Percentiles rank a stretch among this genome's conserved stretches.
Conservation (phyloP, 192 early-diverging fungal genomes). For the Dissophora globulifera region DNA sequence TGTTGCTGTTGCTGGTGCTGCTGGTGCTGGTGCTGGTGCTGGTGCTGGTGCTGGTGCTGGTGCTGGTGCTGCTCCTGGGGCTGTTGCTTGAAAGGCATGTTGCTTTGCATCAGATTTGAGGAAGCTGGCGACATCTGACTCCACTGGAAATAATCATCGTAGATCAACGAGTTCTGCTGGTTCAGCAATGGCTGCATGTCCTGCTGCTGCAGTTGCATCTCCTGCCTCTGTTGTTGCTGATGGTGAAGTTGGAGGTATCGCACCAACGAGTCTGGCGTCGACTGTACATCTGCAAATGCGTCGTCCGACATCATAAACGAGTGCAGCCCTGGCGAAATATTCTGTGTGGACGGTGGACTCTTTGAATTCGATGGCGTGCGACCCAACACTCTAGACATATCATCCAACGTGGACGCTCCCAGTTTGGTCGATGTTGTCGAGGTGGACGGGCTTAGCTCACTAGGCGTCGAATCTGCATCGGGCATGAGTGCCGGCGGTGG, state of each 20-base stretch:
- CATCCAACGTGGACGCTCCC: neutral
- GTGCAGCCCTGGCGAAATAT: constrained; percentile 32
- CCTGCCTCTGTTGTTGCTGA: constrained; percentile 26
- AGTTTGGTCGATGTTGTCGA: neutral
- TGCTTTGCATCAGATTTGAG: neutral
- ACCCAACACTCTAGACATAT: too few species aligned
- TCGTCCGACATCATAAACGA: constrained; percentile 51
- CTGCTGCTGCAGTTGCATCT: constrained; percentile 30
- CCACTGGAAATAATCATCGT: constrained; percentile 46
- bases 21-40: constrained; percentile 12
- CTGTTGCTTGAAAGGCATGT: too few species aligned
- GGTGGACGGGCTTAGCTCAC: too few species aligned
- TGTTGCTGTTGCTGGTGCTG: constrained; percentile 12
- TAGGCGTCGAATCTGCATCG: too few species aligned
- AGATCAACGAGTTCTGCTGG: constrained; percentile 48
- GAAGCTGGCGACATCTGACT: constrained; percentile 3
- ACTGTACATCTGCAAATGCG: constrained; percentile 32
- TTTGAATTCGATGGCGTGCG: constrained; percentile 6
- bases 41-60: constrained; percentile 6
- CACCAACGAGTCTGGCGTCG: constrained; percentile 23
- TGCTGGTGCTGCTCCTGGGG: constrained; percentile 11
- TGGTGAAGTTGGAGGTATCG: constrained; percentile 47
- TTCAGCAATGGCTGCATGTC: constrained; percentile 42
- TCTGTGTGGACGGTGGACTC: constrained; percentile 21
- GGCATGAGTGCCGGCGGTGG: too few species aligned